Conservation (phyloP, 305 asterid species). For the Plantago coronopus region DNA sequence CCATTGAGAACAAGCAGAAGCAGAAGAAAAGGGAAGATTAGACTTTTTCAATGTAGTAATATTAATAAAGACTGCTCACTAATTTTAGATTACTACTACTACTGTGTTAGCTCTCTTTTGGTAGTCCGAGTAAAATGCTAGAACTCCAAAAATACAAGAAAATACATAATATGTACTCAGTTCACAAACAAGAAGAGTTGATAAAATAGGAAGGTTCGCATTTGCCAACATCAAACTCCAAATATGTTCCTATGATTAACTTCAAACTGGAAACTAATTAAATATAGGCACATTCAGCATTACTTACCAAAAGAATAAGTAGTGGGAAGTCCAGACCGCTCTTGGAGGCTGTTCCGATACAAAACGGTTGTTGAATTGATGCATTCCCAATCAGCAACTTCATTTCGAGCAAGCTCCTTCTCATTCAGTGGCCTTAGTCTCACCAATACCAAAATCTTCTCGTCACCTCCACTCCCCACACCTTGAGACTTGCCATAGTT, state of each 20-base stretch:
- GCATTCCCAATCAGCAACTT: slow-evolving; percentile 97
- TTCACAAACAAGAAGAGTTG: too few relatives aligned
- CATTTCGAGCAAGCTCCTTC: slow-evolving; percentile 65
- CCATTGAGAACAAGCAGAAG: not conserved
- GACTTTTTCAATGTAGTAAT: too few relatives aligned
- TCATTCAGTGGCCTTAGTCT: slow-evolving; percentile 91
- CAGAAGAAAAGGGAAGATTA: too few relatives aligned
- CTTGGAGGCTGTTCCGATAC: slow-evolving; percentile 90
- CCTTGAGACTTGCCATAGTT: slow-evolving; percentile 80
- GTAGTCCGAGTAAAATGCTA: too few relatives aligned
- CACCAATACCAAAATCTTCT: slow-evolving; percentile 84
- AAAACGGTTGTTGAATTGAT: slow-evolving; percentile 77
- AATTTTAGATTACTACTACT: too few relatives aligned
- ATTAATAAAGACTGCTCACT: too few relatives aligned
- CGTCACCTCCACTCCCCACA: slow-evolving; percentile 44
- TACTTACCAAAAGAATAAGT: slow-evolving; percentile 81
- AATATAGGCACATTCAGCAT: slow-evolving; percentile 2
- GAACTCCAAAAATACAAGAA: too few relatives aligned
- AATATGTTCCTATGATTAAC: too few relatives aligned
- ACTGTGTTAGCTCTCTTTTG: too few relatives aligned
- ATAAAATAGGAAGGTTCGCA: too few relatives aligned
- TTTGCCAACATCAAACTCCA: too few relatives aligned
- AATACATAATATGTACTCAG: not conserved
- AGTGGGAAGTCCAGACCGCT: slow-evolving; percentile 84
- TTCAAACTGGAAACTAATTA: not conserved